Conservation (phyloP, 768 basidiomycete species). For the Collybia sp. region DNA sequence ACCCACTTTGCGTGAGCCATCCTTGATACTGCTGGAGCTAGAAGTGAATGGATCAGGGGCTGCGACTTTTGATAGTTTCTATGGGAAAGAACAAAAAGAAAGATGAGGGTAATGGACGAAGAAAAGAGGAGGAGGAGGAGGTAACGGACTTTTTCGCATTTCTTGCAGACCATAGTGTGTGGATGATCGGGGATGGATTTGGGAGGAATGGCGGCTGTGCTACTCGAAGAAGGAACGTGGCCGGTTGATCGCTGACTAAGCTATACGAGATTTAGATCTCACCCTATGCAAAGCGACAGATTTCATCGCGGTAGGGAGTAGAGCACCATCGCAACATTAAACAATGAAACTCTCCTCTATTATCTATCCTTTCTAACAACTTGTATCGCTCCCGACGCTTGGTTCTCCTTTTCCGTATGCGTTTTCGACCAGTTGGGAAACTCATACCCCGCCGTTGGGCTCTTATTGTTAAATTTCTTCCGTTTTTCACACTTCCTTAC, state of each 20-base stretch:
- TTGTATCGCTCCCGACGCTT: conserved; percentile 19
- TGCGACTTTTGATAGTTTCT: conserved; percentile 91
- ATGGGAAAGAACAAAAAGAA: conserved; percentile 19
- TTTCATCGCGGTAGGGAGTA: not conserved
- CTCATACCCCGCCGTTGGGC: conserved; percentile 35
- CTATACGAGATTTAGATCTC: conserved; percentile 21
- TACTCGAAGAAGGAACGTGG: conserved; percentile 6
- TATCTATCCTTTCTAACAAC: conserved; percentile 22
- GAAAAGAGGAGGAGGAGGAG: conserved; percentile 9
- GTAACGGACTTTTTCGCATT: conserved; percentile 67
- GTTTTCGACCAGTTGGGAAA: conserved; percentile 30
- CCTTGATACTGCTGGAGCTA: conserved; percentile 70
- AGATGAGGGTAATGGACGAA: conserved; percentile 5
- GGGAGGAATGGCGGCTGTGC: conserved; percentile 4
- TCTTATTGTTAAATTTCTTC: conserved; percentile 47
- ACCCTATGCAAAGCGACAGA: conserved; percentile 3
- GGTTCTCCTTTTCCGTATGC: conserved; percentile 33
- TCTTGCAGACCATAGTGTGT: conserved; percentile 75
- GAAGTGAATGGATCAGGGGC: conserved; percentile 85
- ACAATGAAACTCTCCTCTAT: conserved; percentile 27
- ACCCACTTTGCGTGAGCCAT: conserved; percentile 74
- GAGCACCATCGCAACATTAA: conserved; percentile 30
- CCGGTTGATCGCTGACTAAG: conserved; percentile 29
- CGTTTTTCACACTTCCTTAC: conserved; percentile 25
- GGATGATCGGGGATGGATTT: conserved; percentile 14